Percentiles rank a stretch among this genome's conserved stretches.
phyloP scores from a whole-genome alignment of 495 filamentous ascomycete genomes.

The Penicillium arizonense region DNA sequence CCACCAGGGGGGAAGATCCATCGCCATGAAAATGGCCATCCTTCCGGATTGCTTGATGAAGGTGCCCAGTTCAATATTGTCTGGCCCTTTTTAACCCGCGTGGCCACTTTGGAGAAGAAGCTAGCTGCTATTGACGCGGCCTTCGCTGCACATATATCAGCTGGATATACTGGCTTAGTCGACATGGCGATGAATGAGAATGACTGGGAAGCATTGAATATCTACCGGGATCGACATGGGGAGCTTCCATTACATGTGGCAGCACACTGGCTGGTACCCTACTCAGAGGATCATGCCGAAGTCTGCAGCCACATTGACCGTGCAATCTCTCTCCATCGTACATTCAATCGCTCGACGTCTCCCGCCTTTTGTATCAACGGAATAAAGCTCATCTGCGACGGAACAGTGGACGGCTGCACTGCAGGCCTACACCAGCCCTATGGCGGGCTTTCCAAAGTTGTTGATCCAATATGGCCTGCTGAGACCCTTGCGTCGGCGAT shows the following conservation, averaged over 20 bases:
- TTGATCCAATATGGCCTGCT: constrained; percentile 10
- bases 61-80: constrained; percentile 56
- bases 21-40: constrained; percentile 44
- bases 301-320: constrained; percentile 51
- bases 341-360: constrained; percentile 40
- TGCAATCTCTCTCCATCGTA: constrained; percentile 45
- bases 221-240: constrained; percentile 27
- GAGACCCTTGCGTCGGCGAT: constrained; percentile 2
- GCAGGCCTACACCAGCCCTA: constrained; percentile 57
- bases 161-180: constrained; percentile 47
- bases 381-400: constrained; percentile 60
- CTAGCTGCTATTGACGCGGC: constrained; percentile 36
- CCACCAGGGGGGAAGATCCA: constrained; percentile 57
- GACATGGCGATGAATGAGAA: constrained; percentile 64
- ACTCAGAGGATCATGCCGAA: constrained; percentile 35
- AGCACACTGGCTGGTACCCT: constrained; percentile 57
- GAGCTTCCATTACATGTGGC: constrained; percentile 48
- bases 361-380: constrained; percentile 53
- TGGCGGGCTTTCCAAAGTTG: neutral
- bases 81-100: constrained; percentile 57
- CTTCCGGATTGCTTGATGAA: constrained; percentile 55
- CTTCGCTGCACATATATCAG: constrained; percentile 1
- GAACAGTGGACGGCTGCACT: constrained; percentile 59
- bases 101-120: constrained; percentile 50
- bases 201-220: constrained; percentile 51